These are phyloP conservation scores for Pleurostoma richardsiae DNA, from an alignment of 2,329 filamentous ascomycete genomes.

Conservation along the genomic window DNA sequence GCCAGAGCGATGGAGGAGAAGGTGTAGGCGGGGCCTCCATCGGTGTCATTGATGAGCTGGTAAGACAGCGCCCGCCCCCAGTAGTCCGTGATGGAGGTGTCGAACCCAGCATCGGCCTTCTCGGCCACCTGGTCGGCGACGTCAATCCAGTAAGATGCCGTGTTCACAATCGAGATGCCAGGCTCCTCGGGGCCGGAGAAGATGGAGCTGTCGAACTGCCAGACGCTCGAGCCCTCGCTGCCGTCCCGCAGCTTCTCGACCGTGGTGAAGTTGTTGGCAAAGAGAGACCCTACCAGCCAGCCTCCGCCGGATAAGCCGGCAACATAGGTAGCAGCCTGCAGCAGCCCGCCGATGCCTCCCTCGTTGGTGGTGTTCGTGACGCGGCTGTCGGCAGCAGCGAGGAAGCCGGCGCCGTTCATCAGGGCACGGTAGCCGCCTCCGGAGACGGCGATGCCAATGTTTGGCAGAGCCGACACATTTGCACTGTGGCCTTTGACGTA, in stretches of 20 bases:
- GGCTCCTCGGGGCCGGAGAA: conserved; percentile 23
- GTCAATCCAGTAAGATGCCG: conserved; percentile 51
- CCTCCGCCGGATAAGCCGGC: conserved; percentile 76
- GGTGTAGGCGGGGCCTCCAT: conserved; percentile 73
- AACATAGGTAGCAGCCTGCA: conserved; percentile 78
- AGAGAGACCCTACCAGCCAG: conserved; percentile 81
- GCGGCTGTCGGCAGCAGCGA: conserved; percentile 74
- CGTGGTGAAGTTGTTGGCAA: conserved; percentile 77
- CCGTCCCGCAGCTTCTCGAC: conserved; percentile 51
- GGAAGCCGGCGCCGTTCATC: conserved; percentile 73
- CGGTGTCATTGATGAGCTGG: conserved; percentile 71
- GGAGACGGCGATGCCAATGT: conserved; percentile 71
- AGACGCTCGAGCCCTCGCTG: conserved; percentile 20
- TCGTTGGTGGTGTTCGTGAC: conserved; percentile 54
- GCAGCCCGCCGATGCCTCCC: conserved; percentile 72
- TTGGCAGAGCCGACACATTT: conserved; percentile 50
- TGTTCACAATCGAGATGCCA: conserved; percentile 17
- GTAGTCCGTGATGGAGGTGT: conserved; percentile 77
- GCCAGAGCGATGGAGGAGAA: conserved; percentile 63
- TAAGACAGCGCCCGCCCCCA: conserved; percentile 85
- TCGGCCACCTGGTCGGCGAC: conserved; percentile 50
- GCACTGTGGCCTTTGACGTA: conserved; percentile 66
- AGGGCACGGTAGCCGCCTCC: conserved; percentile 86
- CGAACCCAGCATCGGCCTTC: conserved; percentile 60
- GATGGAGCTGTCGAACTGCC: conserved; percentile 28